phyloP scores from a whole-genome alignment of 306 rosid genomes.

The Arachis stenosperma region DNA sequence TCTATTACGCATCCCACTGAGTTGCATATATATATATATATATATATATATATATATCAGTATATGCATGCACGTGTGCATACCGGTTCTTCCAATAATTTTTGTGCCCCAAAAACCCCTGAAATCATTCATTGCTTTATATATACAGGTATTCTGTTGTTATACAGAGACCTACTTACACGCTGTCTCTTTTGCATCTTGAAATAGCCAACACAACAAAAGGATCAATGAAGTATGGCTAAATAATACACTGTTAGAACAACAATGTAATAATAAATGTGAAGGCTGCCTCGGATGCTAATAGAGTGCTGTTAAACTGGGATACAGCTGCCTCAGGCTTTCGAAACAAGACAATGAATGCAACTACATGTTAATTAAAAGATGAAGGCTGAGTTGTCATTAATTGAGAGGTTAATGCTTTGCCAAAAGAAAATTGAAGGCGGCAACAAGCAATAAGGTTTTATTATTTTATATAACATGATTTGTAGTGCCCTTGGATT shows the following conservation, averaged over 20 bases:
- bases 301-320: conserved; percentile 34
- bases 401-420: conserved; percentile 30
- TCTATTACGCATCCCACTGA: conserved; percentile 43
- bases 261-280: conserved; percentile 5
- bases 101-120: conserved; percentile 15
- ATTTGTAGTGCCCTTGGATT: conserved; percentile 28
- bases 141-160: background rate
- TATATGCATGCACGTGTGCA: conserved; percentile 50
- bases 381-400: conserved; percentile 47
- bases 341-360: conserved; percentile 54
- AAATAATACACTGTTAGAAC: background rate
- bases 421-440: conserved; percentile 13
- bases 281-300: conserved; percentile 62
- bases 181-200: background rate
- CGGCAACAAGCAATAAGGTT: conserved; percentile 19
- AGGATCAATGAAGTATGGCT: conserved; percentile 20
- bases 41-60: conserved; percentile 39
- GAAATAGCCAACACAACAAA: conserved; percentile 2
- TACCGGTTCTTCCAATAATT: conserved; percentile 36
- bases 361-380: conserved; percentile 33
- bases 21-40: conserved; percentile 34
- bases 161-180: background rate
- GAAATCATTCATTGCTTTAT: conserved; percentile 4
- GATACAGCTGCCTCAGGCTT: conserved; percentile 44
- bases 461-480: conserved; percentile 20